These are phyloP conservation scores for Claviceps cyperi DNA, from an alignment of 2,329 filamentous ascomycete genomes.

Conservation along the genomic window DNA sequence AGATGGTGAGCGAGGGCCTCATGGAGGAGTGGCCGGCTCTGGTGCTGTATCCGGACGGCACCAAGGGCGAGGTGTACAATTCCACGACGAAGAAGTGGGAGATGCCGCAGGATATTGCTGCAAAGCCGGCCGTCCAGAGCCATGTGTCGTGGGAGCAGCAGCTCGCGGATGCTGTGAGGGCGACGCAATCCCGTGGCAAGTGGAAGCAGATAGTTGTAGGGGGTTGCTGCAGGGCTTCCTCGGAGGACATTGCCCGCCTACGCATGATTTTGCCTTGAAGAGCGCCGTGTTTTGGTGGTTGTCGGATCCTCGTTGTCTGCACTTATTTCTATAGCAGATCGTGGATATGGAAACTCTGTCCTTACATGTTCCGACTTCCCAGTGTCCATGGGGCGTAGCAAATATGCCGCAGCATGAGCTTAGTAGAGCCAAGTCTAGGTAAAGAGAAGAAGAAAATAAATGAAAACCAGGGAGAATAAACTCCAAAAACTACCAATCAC, in stretches of 20 bases:
- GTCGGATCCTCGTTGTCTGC: too few species aligned
- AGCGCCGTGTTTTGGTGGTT: constrained; percentile 13
- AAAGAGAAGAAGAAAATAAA: too few species aligned
- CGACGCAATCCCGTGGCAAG: constrained; percentile 19
- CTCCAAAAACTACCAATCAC: too few species aligned
- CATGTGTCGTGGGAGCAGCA: constrained; percentile 34
- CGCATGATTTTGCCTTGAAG: constrained; percentile 5
- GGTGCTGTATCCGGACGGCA: constrained; percentile 55
- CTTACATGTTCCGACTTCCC: too few species aligned
- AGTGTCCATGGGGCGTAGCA: too few species aligned
- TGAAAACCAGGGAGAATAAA: too few species aligned
- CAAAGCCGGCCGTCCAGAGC: constrained; percentile 48
- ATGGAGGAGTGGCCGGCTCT: constrained; percentile 33
- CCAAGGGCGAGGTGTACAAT: constrained; percentile 53
- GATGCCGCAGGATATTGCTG: constrained; percentile 26
- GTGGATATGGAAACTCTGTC: too few species aligned
- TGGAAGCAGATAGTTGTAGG: constrained; percentile 36
- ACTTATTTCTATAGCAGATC: too few species aligned
- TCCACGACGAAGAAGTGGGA: constrained; percentile 48
- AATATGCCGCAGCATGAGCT: too few species aligned
- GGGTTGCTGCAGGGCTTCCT: constrained; percentile 37
- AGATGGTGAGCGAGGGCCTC: constrained; percentile 21
- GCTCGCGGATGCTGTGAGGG: constrained; percentile 26
- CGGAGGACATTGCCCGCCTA: constrained; percentile 20
- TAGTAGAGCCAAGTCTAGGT: too few species aligned